phyloP scores from a whole-genome alignment of 2,329 filamentous ascomycete genomes.

The Curvularia lunata region DNA sequence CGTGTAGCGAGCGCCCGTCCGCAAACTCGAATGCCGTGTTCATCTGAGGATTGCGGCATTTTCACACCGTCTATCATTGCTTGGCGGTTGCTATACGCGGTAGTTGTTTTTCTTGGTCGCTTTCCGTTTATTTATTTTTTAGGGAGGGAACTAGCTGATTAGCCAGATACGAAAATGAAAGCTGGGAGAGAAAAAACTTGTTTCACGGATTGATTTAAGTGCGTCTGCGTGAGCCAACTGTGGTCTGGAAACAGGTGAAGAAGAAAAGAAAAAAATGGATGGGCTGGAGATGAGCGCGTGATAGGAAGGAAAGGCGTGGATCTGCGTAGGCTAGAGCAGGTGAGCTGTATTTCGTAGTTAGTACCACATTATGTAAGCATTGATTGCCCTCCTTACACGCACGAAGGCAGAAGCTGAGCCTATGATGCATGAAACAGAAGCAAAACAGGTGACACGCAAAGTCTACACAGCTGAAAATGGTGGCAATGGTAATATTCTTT shows the following conservation, averaged over 20 bases:
- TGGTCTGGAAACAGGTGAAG: too few relatives aligned
- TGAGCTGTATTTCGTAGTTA: not conserved
- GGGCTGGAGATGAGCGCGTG: not conserved
- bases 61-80: not conserved
- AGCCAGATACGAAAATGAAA: not conserved
- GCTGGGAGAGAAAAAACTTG: not conserved
- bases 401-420: not conserved
- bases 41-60: not conserved
- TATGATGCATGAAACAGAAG: not conserved
- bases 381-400: not conserved
- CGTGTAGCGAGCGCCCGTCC: not conserved
- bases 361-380: not conserved
- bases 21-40: not conserved
- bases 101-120: not conserved
- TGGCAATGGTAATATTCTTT: not conserved
- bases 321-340: not conserved
- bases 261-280: not conserved
- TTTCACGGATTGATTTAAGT: not conserved
- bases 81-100: not conserved
- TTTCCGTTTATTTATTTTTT: not conserved
- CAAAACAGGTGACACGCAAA: not conserved
- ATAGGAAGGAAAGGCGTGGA: not conserved
- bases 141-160: not conserved
- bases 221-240: not conserved
- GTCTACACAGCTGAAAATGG: not conserved